phyloP scores from a whole-genome alignment of 331 rosid species.

The Saraca asoca region DNA sequence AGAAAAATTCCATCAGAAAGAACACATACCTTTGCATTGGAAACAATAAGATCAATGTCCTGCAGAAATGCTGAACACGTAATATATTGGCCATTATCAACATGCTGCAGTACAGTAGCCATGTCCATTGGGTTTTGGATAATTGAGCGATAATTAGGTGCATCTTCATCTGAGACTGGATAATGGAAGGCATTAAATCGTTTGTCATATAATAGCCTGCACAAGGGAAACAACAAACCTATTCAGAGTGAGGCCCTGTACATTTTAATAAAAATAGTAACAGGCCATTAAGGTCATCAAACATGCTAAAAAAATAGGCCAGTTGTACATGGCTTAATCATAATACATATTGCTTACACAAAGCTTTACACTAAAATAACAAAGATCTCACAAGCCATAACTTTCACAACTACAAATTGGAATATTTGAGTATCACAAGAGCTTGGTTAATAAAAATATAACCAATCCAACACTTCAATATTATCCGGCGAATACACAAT shows the following conservation, averaged over 20 bases:
- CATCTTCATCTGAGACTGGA: constrained; percentile 96
- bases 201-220: constrained; percentile 93
- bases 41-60: constrained; percentile 85
- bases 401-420: neutral
- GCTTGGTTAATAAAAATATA: neutral
- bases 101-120: constrained; percentile 84
- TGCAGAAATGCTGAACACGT: constrained; percentile 71
- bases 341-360: neutral
- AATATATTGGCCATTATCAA: constrained; percentile 86
- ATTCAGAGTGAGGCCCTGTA: constrained; percentile 1
- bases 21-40: constrained; percentile 83
- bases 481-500: too few species aligned
- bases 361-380: neutral
- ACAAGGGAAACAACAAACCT: constrained; percentile 16
- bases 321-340: neutral
- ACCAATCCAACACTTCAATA: too few species aligned
- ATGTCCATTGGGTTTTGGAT: constrained; percentile 95
- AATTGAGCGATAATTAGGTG: constrained; percentile 87
- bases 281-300: neutral
- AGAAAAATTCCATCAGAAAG: neutral
- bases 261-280: neutral
- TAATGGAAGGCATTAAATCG: constrained; percentile 87
- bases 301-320: neutral
- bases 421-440: neutral
- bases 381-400: neutral